Evolutionary conservation across 2,329 filamentous ascomycete genomes (phyloP).

Genomic region (Graphiopsis chlorocephala): DNA sequence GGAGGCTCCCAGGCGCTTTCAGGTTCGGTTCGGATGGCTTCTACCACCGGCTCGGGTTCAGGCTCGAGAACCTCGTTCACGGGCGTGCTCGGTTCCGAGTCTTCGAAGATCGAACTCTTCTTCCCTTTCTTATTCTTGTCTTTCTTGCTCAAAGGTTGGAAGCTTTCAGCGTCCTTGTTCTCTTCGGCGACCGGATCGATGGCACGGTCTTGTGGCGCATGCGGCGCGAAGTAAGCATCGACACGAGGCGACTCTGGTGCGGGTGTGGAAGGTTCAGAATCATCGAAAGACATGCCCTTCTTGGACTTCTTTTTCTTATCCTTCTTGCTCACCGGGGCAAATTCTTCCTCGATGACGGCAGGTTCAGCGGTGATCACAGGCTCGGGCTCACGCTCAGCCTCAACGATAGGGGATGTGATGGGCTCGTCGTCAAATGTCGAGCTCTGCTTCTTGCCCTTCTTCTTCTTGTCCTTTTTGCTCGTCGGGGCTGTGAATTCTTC

Average conservation of each 20-base stretch:
- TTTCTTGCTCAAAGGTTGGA: constrained; percentile 9
- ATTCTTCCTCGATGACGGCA: neutral
- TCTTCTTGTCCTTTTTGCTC: constrained; percentile 53
- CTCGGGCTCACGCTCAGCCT: neutral
- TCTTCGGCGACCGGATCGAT: constrained; percentile 11
- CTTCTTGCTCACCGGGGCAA: constrained; percentile 44
- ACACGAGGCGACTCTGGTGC: neutral
- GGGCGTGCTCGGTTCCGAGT: neutral
- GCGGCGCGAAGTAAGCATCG: neutral
- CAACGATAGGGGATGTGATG: neutral
- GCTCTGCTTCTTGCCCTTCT: constrained; percentile 44
- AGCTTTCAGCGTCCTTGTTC: constrained; percentile 29
- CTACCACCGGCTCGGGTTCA: neutral
- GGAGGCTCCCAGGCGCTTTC: constrained; percentile 33
- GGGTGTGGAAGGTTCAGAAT: constrained; percentile 7
- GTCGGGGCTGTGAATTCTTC: constrained; percentile 33
- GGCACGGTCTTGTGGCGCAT: neutral
- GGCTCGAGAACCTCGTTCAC: constrained; percentile 26
- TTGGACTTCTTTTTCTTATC: constrained; percentile 48
- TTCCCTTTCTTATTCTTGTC: constrained; percentile 46
- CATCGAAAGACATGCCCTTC: constrained; percentile 20
- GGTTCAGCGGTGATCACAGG: neutral
- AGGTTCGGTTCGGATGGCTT: neutral
- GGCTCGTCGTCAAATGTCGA: constrained; percentile 1
- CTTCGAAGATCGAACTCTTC: constrained; percentile 35